These are phyloP conservation scores for Hura crepitans DNA, from an alignment of 441 rosid genomes.

Conservation along the genomic window DNA sequence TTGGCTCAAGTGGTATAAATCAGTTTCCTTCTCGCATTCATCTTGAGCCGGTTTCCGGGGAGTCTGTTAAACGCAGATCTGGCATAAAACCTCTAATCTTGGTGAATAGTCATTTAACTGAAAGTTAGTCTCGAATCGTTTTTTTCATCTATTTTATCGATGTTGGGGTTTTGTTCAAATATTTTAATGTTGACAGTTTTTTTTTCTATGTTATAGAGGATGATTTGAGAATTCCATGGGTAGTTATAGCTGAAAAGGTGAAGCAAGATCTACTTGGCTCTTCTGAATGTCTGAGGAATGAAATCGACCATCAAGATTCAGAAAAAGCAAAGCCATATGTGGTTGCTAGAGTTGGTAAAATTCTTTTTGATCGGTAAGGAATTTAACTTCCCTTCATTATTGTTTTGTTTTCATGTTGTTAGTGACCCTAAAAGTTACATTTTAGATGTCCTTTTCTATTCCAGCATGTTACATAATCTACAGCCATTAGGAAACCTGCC, in stretches of 20 bases:
- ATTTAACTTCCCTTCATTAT: slow-evolving; percentile 1
- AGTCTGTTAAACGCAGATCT: background rate
- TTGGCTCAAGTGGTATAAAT: slow-evolving; percentile 33
- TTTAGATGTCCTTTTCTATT: background rate
- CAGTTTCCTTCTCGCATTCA: slow-evolving; percentile 27
- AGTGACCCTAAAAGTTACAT: background rate
- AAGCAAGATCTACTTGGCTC: slow-evolving; percentile 40
- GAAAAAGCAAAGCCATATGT: slow-evolving; percentile 38
- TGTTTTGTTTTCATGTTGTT: background rate
- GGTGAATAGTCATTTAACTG: slow-evolving; percentile 20
- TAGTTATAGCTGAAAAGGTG: slow-evolving; percentile 38
- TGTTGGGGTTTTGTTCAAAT: background rate
- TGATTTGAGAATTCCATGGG: slow-evolving; percentile 34
- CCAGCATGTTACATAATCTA: background rate
- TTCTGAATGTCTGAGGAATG: slow-evolving; percentile 33
- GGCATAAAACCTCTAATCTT: slow-evolving; percentile 29
- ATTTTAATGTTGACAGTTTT: background rate
- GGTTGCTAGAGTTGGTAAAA: slow-evolving; percentile 51
- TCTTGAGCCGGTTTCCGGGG: slow-evolving; percentile 35
- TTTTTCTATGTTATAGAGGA: slow-evolving; percentile 19
- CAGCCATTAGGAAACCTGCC: background rate
- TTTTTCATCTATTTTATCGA: slow-evolving; percentile 9
- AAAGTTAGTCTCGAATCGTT: slow-evolving; percentile 23
- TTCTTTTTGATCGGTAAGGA: slow-evolving; percentile 39
- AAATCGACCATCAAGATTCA: slow-evolving; percentile 20